A percentile compares a stretch with the other conserved stretches of the same genome.
phyloP scores from a whole-genome alignment of 495 filamentous ascomycete species.

The Tuber melanosporum region DNA sequence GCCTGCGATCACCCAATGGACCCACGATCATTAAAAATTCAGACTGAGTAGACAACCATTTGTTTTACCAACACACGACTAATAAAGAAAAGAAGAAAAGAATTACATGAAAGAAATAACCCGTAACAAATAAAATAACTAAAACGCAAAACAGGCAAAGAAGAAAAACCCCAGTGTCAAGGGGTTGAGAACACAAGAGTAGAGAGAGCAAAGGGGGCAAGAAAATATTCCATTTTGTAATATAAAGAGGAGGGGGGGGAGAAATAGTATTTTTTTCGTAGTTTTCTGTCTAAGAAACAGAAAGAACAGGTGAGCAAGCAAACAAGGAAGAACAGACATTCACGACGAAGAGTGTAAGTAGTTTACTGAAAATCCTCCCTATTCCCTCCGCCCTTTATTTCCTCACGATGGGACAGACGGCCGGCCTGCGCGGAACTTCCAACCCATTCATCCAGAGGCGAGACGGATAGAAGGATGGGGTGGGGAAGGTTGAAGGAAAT shows the following conservation, averaged over 20 bases:
- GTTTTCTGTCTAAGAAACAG: conserved; percentile 7
- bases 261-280: not conserved
- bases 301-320: not conserved
- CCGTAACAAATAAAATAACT: not conserved
- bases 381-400: not conserved
- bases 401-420: conserved; percentile 19
- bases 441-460: not conserved
- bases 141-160: not conserved
- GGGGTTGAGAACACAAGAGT: not conserved
- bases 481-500: conserved; percentile 34
- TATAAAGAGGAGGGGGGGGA: not conserved
- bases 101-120: not conserved
- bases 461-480: not conserved
- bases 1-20: not conserved
- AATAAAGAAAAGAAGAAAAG: not conserved
- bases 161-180: not conserved
- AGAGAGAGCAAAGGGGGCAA: not conserved
- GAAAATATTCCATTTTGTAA: not conserved
- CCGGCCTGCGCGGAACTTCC: conserved; percentile 14
- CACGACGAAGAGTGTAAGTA: not conserved
- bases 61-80: not conserved
- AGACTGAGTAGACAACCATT: not conserved
- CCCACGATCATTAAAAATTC: not conserved
- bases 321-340: not conserved
- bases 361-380: not conserved